Base-by-base conservation (phyloP, 225 moss, liverwort and hornwort genomes). In the Sphagnum tenellum region DNA sequence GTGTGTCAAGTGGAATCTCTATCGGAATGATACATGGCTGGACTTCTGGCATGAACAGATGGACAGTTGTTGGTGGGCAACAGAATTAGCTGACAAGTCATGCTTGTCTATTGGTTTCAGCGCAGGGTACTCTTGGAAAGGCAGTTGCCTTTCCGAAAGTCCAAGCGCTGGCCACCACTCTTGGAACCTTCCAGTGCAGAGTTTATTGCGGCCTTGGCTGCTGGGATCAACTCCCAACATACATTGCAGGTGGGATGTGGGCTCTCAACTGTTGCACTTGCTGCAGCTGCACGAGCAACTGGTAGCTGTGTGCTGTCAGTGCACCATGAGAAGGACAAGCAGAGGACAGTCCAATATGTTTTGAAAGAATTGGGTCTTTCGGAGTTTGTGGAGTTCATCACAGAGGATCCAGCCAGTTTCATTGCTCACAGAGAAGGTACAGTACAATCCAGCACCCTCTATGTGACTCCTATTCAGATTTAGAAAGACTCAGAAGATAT, bases 191-290 rank as follows among this genome's bases (percentile, higher is more conserved):
- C 81, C 9, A 84, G 84, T 66, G 88, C 88, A 64, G 88, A 88
- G 67, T 84, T 88, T 66, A 74, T 88, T 62, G 76, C 88, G 74
- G 88, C 88, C 50, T 65, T 88, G 69, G 88, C 88, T 12, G 88
- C 88, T 64, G 88, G 88, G 45, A 82, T 79, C 66, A 88, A 84
- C 59, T 79, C 88, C 62, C 88, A 75, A 56, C 88, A 84, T 72
- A 88, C 79, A 46, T 49, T 88, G 62, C 88, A 88, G 69, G 64
- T 88, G 69, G 88, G 88, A 68, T 88, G 88, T 74, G 88, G 88
- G 56, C 62, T 88, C 61, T 88, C 88, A 55, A 84, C 88, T 44
- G 70, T 88, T 56, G 79, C 88, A 47, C 84, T 88, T 53, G 88
- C 88, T 70, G 79, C 79, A 79, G 88, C 88, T 69, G 88, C 88